Percentiles rank a stretch among this genome's conserved stretches.
phyloP scores from a whole-genome alignment of 73 alveolate genomes.

The Paraurostyla sp. region DNA sequence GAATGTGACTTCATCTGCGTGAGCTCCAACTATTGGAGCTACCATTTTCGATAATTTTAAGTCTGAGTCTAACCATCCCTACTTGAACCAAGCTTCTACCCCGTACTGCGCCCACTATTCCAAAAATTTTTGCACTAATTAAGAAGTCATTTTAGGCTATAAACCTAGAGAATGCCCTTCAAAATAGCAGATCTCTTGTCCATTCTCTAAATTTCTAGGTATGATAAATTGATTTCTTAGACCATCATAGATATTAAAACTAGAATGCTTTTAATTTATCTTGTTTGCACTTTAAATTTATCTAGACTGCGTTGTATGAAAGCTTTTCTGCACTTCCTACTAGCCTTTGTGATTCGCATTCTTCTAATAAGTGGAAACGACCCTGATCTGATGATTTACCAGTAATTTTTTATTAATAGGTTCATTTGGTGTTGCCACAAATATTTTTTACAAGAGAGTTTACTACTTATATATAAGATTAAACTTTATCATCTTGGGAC shows the following conservation, averaged over 20 bases:
- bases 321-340: background rate
- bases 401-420: too few relatives aligned
- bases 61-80: conserved; percentile 41
- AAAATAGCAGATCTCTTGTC: background rate
- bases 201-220: background rate
- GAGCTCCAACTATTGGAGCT: conserved; percentile 32
- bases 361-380: too few relatives aligned
- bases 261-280: too few relatives aligned
- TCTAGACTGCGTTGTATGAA: background rate
- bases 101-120: conserved; percentile 43
- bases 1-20: conserved; percentile 6
- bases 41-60: background rate
- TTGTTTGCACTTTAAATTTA: background rate
- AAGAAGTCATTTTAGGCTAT: conserved; percentile 7
- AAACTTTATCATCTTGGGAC: too few relatives aligned
- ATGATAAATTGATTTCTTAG: conserved; percentile 46
- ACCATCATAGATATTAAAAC: background rate
- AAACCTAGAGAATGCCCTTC: conserved; percentile 52
- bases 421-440: too few relatives aligned
- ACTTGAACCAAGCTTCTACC: conserved; percentile 15
- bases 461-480: too few relatives aligned
- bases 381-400: too few relatives aligned
- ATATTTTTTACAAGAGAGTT: too few relatives aligned
- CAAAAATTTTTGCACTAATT: background rate
- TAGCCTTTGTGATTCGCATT: background rate